Evolutionary conservation across 306 rosid species (phyloP).

Genomic region (Rosa multiflora): DNA sequence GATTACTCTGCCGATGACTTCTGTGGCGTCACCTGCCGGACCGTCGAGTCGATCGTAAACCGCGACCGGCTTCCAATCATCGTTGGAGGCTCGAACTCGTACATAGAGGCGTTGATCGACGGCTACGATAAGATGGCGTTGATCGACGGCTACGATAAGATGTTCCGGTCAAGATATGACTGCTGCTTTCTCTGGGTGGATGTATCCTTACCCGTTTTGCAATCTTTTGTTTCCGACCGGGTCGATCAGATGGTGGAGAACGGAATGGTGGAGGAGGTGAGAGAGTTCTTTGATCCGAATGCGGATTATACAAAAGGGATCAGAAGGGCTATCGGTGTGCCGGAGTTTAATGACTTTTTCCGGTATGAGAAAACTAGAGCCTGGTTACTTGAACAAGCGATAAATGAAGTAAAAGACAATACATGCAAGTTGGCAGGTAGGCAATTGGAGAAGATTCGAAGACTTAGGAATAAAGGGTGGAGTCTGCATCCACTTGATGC

Average conservation of each 20-base stretch:
- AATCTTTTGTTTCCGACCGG: constrained; percentile 45
- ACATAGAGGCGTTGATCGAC: constrained; percentile 65
- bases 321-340: constrained; percentile 77
- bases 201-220: constrained; percentile 49
- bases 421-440: constrained; percentile 56
- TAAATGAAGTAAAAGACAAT: constrained; percentile 50
- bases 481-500: constrained; percentile 59
- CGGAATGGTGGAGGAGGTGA: constrained; percentile 64
- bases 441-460: constrained; percentile 56
- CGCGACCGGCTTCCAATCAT: constrained; percentile 59
- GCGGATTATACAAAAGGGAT: constrained; percentile 61
- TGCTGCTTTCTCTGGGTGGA: constrained; percentile 77
- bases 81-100: constrained; percentile 91
- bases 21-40: constrained; percentile 32
- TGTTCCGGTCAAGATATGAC: constrained; percentile 51
- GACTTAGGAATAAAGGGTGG: constrained; percentile 72
- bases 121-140: constrained; percentile 47
- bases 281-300: constrained; percentile 43
- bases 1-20: constrained; percentile 61
- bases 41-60: constrained; percentile 43
- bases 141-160: constrained; percentile 51
- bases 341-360: constrained; percentile 69
- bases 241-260: constrained; percentile 62
- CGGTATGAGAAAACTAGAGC: constrained; percentile 28
- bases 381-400: constrained; percentile 39